Conservation (phyloP, 2,329 filamentous ascomycete species). For the Alternaria ventricosa region DNA sequence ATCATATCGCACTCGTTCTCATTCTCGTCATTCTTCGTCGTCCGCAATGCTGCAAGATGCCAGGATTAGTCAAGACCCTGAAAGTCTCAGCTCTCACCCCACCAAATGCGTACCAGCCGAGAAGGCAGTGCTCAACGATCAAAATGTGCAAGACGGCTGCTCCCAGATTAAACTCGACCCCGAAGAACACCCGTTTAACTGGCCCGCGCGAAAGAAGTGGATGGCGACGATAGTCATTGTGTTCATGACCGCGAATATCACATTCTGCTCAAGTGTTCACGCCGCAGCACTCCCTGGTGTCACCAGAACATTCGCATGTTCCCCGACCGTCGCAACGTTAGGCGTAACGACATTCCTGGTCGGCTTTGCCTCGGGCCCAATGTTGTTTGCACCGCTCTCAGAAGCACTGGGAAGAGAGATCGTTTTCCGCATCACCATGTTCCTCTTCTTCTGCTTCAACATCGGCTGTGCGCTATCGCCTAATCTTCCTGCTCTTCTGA, state of each 20-base stretch:
- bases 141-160: background rate
- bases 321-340: background rate
- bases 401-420: background rate
- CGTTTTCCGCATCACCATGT: background rate
- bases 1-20: no score
- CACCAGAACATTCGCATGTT: background rate
- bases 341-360: background rate
- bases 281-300: background rate
- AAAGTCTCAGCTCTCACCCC: background rate
- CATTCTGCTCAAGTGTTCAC: background rate
- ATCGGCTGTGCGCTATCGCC: background rate
- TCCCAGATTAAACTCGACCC: background rate
- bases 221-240: background rate
- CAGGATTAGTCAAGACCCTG: background rate
- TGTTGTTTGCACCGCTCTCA: background rate
- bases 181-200: background rate
- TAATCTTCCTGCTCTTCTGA: background rate
- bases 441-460: background rate
- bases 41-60: accelerated
- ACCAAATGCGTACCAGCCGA: accelerated
- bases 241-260: background rate
- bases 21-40: background rate
- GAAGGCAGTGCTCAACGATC: background rate
- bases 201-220: background rate
- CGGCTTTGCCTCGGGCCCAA: background rate